These are phyloP conservation scores for Kandelia obovata DNA, from an alignment of 345 rosid species.

Conservation along the genomic window DNA sequence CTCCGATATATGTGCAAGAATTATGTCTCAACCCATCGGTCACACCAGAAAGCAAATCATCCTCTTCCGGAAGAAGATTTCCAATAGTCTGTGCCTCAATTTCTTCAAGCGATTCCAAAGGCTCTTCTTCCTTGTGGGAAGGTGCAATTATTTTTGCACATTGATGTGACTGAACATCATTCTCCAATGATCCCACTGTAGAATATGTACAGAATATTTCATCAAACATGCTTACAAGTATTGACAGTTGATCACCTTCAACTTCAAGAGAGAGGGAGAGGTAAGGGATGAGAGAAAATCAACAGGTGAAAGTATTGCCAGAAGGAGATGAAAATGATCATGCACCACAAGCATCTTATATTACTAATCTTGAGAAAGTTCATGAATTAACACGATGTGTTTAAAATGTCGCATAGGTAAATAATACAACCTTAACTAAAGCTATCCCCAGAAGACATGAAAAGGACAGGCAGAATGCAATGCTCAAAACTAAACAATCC, in stretches of 20 bases:
- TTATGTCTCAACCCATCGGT: slow-evolving; percentile 52
- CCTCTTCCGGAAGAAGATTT: slow-evolving; percentile 92
- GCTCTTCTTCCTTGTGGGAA: slow-evolving; percentile 58
- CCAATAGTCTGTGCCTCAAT: slow-evolving; percentile 89
- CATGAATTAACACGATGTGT: too few species aligned
- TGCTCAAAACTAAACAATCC: background rate
- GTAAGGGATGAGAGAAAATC: too few species aligned
- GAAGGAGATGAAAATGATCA: too few species aligned
- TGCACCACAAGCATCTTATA: too few species aligned
- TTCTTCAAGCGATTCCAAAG: slow-evolving; percentile 72
- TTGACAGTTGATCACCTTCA: background rate
- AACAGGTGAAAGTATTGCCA: too few species aligned
- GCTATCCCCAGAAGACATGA: slow-evolving; percentile 1
- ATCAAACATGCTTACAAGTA: background rate
- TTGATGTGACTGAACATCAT: slow-evolving; percentile 38
- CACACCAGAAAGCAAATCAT: slow-evolving; percentile 86
- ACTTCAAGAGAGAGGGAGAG: background rate
- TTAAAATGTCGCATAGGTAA: too few species aligned
- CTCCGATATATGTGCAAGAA: slow-evolving; percentile 20
- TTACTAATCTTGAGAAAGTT: too few species aligned
- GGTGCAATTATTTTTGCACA: slow-evolving; percentile 38
- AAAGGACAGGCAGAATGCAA: background rate
- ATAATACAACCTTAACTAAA: background rate
- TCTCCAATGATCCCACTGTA: slow-evolving; percentile 58
- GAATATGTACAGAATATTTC: background rate